A percentile compares a stretch with the other conserved stretches of the same genome.
Conservation (phyloP, 805 yeast species). For the Lachancea fermentati region DNA sequence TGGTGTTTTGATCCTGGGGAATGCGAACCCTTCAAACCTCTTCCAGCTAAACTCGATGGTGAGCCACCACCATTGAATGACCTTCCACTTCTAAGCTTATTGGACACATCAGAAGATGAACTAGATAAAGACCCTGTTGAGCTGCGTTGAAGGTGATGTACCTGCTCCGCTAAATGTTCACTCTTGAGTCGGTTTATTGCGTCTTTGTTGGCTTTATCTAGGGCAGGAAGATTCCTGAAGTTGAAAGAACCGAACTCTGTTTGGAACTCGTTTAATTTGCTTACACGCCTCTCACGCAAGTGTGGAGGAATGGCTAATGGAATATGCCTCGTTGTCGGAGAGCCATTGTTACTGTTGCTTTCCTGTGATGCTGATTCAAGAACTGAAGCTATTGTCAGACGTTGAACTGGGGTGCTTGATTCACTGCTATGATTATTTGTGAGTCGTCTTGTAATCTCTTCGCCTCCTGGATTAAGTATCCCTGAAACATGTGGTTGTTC, state of each 20-base stretch:
- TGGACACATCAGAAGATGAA: conserved; percentile 31
- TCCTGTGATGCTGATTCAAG: conserved; percentile 24
- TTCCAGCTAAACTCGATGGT: conserved; percentile 15
- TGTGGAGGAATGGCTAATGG: conserved; percentile 50
- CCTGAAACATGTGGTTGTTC: conserved; percentile 4
- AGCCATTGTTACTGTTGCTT: conserved; percentile 28
- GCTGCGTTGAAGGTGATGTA: conserved; percentile 27
- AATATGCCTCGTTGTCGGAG: conserved; percentile 35
- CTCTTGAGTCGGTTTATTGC: conserved; percentile 79
- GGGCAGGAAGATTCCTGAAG: conserved; percentile 79
- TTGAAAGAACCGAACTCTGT: conserved; percentile 89
- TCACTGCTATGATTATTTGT: conserved; percentile 12
- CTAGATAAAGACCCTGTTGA: conserved; percentile 34
- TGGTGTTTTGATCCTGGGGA: conserved; percentile 16
- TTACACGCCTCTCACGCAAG: conserved; percentile 65
- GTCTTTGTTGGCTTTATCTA: conserved; percentile 92
- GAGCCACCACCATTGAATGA: conserved; percentile 14
- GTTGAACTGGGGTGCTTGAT: conserved; percentile 19
- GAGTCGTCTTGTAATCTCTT: conserved; percentile 4
- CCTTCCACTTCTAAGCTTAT: conserved; percentile 16
- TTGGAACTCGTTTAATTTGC: conserved; percentile 62
- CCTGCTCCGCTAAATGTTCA: conserved; percentile 54
- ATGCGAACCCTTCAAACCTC: conserved; percentile 19
- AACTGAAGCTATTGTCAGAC: conserved; percentile 27
- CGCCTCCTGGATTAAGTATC: neutral